Conservation (phyloP, 371 early-diverging fungal species). For the Mucor velutinosus region DNA sequence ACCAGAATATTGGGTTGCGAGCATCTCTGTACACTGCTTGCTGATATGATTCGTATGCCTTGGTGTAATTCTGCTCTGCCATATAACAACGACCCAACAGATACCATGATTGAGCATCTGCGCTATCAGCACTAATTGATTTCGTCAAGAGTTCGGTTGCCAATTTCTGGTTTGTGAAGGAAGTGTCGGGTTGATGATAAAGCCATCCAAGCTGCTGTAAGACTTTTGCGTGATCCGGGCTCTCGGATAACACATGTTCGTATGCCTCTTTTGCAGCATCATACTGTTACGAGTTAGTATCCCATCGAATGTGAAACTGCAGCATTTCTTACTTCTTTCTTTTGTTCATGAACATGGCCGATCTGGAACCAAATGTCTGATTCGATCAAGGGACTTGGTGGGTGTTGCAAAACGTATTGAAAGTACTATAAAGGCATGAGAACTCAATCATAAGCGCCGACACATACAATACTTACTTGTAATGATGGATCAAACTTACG, state of each 20-base stretch:
- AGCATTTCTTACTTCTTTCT: conserved; percentile 68
- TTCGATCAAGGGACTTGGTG: conserved; percentile 89
- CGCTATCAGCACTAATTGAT: conserved; percentile 79
- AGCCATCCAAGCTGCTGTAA: conserved; percentile 95
- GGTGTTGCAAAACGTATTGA: conserved; percentile 78
- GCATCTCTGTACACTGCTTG: conserved; percentile 93
- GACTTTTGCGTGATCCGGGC: conserved; percentile 91
- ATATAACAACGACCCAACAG: conserved; percentile 93
- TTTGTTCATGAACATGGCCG: conserved; percentile 91
- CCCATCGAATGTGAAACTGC: not conserved
- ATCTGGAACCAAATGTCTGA: conserved; percentile 96
- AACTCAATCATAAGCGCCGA: not conserved
- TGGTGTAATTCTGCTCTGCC: conserved; percentile 89
- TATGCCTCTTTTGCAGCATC: conserved; percentile 83
- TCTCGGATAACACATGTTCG: conserved; percentile 83
- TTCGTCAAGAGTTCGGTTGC: conserved; percentile 79
- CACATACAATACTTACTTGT: conserved; percentile 45
- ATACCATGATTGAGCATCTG: conserved; percentile 93
- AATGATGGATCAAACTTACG: conserved; percentile 82
- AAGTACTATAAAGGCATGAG: conserved; percentile 64
- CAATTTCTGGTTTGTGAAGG: conserved; percentile 75
- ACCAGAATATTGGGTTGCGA: conserved; percentile 95
- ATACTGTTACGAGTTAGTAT: conserved; percentile 44
- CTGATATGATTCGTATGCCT: conserved; percentile 96
- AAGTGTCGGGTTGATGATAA: conserved; percentile 78